A percentile compares a stretch with the other conserved stretches of the same genome.
These are phyloP conservation scores for Diddensiella santjacobensis DNA, from an alignment of 805 yeast genomes.

Conservation along the genomic window DNA sequence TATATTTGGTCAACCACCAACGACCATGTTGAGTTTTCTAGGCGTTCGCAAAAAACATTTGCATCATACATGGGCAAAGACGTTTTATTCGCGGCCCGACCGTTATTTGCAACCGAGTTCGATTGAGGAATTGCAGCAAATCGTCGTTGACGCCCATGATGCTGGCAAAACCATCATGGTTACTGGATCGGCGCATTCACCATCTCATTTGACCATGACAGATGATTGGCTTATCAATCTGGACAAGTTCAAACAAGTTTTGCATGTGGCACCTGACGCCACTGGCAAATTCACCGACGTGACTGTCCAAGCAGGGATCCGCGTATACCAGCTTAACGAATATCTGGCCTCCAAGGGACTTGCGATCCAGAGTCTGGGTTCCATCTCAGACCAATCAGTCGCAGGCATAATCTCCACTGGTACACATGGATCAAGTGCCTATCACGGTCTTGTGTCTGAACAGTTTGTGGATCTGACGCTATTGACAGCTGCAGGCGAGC, in stretches of 20 bases:
- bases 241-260: conserved; percentile 64
- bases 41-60: background rate
- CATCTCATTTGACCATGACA: conserved; percentile 86
- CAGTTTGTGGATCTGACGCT: conserved; percentile 77
- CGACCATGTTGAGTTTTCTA: background rate
- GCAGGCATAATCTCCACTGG: conserved; percentile 98
- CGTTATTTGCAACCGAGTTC: conserved; percentile 73
- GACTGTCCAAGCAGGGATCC: conserved; percentile 90
- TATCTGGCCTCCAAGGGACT: conserved; percentile 58
- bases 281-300: conserved; percentile 63
- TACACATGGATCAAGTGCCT: conserved; percentile 93
- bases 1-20: too few relatives aligned
- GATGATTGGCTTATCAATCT: conserved; percentile 82
- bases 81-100: conserved; percentile 72
- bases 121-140: conserved; percentile 60
- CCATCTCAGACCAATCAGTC: conserved; percentile 87
- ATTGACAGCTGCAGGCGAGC: conserved; percentile 71
- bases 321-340: conserved; percentile 71
- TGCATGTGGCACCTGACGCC: conserved; percentile 27
- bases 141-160: conserved; percentile 63
- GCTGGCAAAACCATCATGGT: conserved; percentile 65
- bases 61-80: conserved; percentile 87
- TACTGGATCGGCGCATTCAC: conserved; percentile 94
- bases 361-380: conserved; percentile 88
- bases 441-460: conserved; percentile 84